Evolutionary conservation across 2,329 filamentous ascomycete species (phyloP).

Genomic region (Orbilia ellipsospora): DNA sequence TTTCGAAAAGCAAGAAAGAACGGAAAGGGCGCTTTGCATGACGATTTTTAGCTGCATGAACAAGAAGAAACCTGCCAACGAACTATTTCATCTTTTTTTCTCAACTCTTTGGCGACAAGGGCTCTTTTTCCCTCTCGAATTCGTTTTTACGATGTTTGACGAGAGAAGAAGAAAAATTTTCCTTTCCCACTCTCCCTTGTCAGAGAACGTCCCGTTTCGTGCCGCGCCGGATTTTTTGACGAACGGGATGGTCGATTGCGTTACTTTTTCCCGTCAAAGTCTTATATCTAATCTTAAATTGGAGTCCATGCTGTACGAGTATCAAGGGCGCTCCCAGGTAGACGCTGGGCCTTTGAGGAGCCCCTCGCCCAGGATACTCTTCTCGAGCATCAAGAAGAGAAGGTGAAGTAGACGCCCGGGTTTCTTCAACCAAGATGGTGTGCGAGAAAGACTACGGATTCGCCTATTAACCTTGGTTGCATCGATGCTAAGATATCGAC

Average conservation of each 20-base stretch:
- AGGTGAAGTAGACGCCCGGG: slow-evolving; percentile 18
- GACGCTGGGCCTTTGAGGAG: slow-evolving; percentile 29
- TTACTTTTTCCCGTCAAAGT: slow-evolving; percentile 43
- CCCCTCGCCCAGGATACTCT: slow-evolving; percentile 24
- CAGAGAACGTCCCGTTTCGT: slow-evolving; percentile 55
- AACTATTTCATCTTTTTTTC: slow-evolving; percentile 18
- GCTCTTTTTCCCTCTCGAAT: slow-evolving; percentile 1
- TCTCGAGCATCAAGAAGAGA: slow-evolving; percentile 23
- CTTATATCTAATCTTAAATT: slow-evolving; percentile 50
- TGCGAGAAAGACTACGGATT: slow-evolving; percentile 39
- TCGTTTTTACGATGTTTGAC: slow-evolving; percentile 16
- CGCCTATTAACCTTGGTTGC: slow-evolving; percentile 46
- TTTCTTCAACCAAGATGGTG: slow-evolving; percentile 48
- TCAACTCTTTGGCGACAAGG: not conserved
- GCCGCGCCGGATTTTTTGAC: slow-evolving; percentile 49
- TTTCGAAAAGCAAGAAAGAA: slow-evolving; percentile 48
- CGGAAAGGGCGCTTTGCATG: slow-evolving; percentile 52
- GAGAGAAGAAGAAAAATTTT: slow-evolving; percentile 30
- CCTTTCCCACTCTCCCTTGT: slow-evolving; percentile 21
- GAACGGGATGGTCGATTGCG: slow-evolving; percentile 54
- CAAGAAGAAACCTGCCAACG: slow-evolving; percentile 29
- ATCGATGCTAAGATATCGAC: slow-evolving; percentile 56
- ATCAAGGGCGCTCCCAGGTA: slow-evolving; percentile 30
- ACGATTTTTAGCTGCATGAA: slow-evolving; percentile 47
- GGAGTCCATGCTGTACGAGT: slow-evolving; percentile 41